Percentiles rank a stretch among this genome's conserved stretches.
Conservation (phyloP, 164 flowering plant species). For the Magnolia kwangsiensis region DNA sequence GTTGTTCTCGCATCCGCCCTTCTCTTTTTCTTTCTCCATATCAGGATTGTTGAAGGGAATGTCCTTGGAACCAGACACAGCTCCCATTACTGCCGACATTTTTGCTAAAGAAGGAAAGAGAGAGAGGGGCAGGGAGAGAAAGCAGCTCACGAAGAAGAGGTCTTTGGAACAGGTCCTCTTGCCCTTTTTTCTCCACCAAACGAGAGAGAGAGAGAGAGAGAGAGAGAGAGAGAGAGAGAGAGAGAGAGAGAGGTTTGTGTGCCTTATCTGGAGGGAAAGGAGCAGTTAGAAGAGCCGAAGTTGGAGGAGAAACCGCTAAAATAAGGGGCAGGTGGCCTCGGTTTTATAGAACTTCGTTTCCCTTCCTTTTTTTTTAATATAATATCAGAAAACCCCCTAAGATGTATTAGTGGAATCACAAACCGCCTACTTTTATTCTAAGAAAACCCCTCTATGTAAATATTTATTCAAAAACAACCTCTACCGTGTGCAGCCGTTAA, state of each 20-base stretch:
- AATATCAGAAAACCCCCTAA: too few species aligned
- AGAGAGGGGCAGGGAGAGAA: not conserved
- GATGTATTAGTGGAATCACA: too few species aligned
- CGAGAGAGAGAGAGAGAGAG: not conserved
- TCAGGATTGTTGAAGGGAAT: slow-evolving; percentile 14
- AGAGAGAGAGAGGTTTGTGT: not conserved
- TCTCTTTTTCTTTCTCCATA: slow-evolving; percentile 24
- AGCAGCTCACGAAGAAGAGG: not conserved
- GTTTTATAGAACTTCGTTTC: not conserved
- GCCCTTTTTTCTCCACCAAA: not conserved
- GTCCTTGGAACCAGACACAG: slow-evolving; percentile 24
- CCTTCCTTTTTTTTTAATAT: too few species aligned
- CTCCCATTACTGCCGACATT: slow-evolving; percentile 32
- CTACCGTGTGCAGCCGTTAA: too few species aligned
- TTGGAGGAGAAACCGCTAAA: slow-evolving; percentile 11
- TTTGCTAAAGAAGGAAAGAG: not conserved
- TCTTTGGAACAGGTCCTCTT: not conserved
- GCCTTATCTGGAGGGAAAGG: slow-evolving; percentile 9
- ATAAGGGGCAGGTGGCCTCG: slow-evolving; percentile 1
- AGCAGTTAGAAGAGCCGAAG: slow-evolving; percentile 4
- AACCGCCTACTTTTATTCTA: too few species aligned
- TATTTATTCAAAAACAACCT: too few species aligned
- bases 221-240: not conserved
- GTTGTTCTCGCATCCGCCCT: slow-evolving; percentile 8
- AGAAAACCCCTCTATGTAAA: too few species aligned